Evolutionary conservation across 148 eudicot genomes (phyloP).

Genomic region (Dianthus caryophyllus): DNA sequence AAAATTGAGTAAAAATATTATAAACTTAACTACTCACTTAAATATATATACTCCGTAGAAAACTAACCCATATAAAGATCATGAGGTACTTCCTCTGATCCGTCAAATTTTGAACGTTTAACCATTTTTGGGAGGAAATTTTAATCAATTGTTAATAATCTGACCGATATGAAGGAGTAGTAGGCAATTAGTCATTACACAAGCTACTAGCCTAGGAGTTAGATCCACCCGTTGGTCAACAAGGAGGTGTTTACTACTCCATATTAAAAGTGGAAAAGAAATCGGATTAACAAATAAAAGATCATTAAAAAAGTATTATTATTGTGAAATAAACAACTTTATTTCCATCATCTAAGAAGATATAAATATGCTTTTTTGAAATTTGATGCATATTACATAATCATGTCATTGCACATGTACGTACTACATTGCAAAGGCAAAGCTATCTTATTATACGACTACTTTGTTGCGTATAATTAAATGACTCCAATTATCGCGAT

Average conservation of each 20-base stretch:
- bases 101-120: too few relatives aligned
- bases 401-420: slow-evolving; percentile 22
- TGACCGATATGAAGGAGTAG: too few relatives aligned
- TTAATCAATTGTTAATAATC: too few relatives aligned
- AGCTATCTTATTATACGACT: neutral
- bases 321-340: slow-evolving; percentile 1
- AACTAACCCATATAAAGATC: too few relatives aligned
- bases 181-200: too few relatives aligned
- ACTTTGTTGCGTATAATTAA: neutral
- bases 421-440: slow-evolving; percentile 13
- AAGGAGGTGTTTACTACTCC: too few relatives aligned
- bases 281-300: neutral
- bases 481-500: neutral
- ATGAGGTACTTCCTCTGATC: too few relatives aligned
- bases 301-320: neutral
- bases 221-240: neutral
- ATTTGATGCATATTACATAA: slow-evolving; percentile 9
- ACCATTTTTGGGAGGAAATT: too few relatives aligned
- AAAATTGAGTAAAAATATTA: too few relatives aligned
- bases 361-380: neutral
- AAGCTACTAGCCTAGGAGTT: neutral
- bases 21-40: too few relatives aligned
- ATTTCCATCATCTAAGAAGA: neutral
- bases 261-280: neutral
- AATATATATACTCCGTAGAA: too few relatives aligned